Evolutionary conservation across 345 rosid species (phyloP).

Genomic region (Bruguiera sexangula): DNA sequence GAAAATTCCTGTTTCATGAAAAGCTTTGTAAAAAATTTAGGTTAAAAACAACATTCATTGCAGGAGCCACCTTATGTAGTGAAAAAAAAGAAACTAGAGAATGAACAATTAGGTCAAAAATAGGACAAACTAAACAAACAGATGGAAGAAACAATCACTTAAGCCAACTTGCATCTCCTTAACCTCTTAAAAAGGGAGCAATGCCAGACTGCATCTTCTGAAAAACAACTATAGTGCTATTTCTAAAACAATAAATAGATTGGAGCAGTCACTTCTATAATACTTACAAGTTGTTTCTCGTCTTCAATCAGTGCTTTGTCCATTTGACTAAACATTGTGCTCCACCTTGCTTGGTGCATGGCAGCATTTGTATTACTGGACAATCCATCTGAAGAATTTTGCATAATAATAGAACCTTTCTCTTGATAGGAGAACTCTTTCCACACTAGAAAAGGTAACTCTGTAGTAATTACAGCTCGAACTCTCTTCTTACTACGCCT

Average conservation of each 20-base stretch:
- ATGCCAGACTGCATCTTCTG: not conserved
- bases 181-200: not conserved
- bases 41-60: too few relatives aligned
- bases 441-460: constrained; percentile 63
- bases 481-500: constrained; percentile 88
- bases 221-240: not conserved
- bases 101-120: too few relatives aligned
- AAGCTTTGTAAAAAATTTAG: too few relatives aligned
- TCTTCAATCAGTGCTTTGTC: constrained; percentile 72
- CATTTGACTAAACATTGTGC: constrained; percentile 68
- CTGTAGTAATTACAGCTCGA: constrained; percentile 60
- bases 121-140: not conserved
- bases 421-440: constrained; percentile 70
- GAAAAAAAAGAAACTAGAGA: too few relatives aligned
- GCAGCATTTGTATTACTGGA: constrained; percentile 35
- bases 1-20: not conserved
- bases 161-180: not conserved
- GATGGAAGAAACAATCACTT: not conserved
- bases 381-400: constrained; percentile 30
- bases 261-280: not conserved
- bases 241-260: not conserved
- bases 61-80: too few relatives aligned
- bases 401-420: constrained; percentile 20
- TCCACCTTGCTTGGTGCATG: constrained; percentile 64
- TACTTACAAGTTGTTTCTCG: constrained; percentile 77